Percentiles rank a stretch among this genome's conserved stretches.
phyloP scores from a whole-genome alignment of 148 eudicot genomes.

The Spergularia bocconei region DNA sequence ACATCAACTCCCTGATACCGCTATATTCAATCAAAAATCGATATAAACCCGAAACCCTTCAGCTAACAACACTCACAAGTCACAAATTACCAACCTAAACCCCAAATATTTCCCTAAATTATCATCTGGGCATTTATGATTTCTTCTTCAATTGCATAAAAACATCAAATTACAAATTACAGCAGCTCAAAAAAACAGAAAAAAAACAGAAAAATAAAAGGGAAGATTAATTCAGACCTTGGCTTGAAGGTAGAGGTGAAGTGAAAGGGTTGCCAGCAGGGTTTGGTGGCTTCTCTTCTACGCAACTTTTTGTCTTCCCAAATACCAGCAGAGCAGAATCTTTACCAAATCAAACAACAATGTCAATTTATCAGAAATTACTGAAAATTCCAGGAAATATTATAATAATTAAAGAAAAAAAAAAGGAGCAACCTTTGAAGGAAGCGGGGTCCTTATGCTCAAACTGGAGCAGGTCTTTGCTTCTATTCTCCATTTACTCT shows the following conservation, averaged over 20 bases:
- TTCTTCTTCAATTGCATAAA: too few species aligned
- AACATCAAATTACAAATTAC: not conserved
- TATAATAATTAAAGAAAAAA: not conserved
- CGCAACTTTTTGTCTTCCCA: slow-evolving; percentile 25
- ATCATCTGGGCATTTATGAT: too few species aligned
- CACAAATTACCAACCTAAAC: too few species aligned
- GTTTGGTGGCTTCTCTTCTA: slow-evolving; percentile 20
- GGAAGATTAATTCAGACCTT: slow-evolving; percentile 31
- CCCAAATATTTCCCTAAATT: too few species aligned
- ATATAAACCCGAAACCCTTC: too few species aligned
- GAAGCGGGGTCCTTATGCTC: slow-evolving; percentile 42
- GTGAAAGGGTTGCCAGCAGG: slow-evolving; percentile 36
- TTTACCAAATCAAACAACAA: not conserved
- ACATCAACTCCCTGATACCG: too few species aligned
- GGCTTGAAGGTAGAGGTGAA: slow-evolving; percentile 54
- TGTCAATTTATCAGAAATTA: not conserved
- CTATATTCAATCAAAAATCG: too few species aligned
- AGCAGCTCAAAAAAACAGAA: not conserved
- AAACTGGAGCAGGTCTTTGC: slow-evolving; percentile 48
- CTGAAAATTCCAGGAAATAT: not conserved
- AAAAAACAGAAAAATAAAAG: not conserved
- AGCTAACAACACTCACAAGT: too few species aligned
- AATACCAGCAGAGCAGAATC: slow-evolving; percentile 55
- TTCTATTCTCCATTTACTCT: slow-evolving; percentile 35
- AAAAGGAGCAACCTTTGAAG: slow-evolving; percentile 28